These are phyloP conservation scores for Pichia occidentalis DNA, from an alignment of 805 yeast genomes.

Conservation along the genomic window DNA sequence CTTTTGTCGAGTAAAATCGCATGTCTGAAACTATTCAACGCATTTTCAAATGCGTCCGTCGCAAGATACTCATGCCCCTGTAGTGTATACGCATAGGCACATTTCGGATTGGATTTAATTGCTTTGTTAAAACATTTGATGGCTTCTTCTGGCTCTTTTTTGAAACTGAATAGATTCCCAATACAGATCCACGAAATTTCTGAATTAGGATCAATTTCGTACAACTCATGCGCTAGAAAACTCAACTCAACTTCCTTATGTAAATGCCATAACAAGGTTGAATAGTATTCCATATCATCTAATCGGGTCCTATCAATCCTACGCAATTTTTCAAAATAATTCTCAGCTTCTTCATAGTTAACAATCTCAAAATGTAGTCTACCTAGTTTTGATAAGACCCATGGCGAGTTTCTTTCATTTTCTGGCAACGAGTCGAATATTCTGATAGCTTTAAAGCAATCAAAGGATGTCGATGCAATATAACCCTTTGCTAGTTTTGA, in stretches of 20 bases:
- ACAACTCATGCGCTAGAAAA: slow-evolving; percentile 74
- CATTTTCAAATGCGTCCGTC: slow-evolving; percentile 85
- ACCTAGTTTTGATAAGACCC: slow-evolving; percentile 78
- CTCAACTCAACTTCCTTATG: slow-evolving; percentile 74
- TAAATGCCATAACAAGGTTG: slow-evolving; percentile 90
- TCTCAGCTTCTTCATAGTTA: slow-evolving; percentile 70
- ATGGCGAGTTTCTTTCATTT: slow-evolving; percentile 63
- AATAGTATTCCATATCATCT: slow-evolving; percentile 85
- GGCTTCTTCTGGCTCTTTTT: slow-evolving; percentile 83
- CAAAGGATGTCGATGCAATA: slow-evolving; percentile 56
- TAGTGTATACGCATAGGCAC: slow-evolving; percentile 84
- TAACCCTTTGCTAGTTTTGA: slow-evolving; percentile 52
- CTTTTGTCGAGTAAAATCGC: slow-evolving; percentile 72
- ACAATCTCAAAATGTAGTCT: slow-evolving; percentile 81
- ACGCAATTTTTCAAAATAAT: slow-evolving; percentile 56
- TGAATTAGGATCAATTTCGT: slow-evolving; percentile 50
- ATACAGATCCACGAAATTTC: slow-evolving; percentile 89
- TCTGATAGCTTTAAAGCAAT: slow-evolving; percentile 75
- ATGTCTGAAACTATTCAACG: slow-evolving; percentile 72
- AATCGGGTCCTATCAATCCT: slow-evolving; percentile 68
- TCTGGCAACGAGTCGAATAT: slow-evolving; percentile 59
- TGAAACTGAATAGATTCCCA: slow-evolving; percentile 82
- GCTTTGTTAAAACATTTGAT: slow-evolving; percentile 82
- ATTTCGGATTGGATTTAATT: slow-evolving; percentile 47
- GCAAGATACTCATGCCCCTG: slow-evolving; percentile 90